A percentile compares a stretch with the other conserved stretches of the same genome.
Conservation (phyloP, 2,329 filamentous ascomycete species). For the Sporothrix humicola region DNA sequence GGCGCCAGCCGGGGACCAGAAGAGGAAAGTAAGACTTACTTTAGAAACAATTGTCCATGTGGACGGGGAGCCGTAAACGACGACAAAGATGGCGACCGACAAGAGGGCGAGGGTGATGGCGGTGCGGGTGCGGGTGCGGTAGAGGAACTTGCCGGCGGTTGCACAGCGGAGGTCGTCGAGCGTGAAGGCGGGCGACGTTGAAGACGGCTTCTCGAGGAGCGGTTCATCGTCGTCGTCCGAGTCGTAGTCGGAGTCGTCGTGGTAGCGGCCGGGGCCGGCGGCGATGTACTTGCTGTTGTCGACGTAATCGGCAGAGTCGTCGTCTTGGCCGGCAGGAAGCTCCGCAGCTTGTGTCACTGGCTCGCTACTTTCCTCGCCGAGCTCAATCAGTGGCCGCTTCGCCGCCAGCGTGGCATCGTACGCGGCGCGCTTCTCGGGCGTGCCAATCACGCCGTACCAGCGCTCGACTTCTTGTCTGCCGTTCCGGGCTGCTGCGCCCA, state of each 20-base stretch:
- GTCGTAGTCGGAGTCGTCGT: background rate
- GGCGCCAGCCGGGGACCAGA: background rate
- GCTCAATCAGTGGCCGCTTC: too few relatives aligned
- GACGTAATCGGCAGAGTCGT: too few relatives aligned
- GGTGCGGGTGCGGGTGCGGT: background rate
- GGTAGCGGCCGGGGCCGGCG: too few relatives aligned
- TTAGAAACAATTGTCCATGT: background rate
- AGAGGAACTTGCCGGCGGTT: background rate
- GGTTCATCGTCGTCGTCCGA: background rate
- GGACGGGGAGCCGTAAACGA: conserved; percentile 12
- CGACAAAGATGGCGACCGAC: conserved; percentile 1
- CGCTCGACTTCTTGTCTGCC: conserved; percentile 16
- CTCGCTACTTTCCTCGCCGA: too few relatives aligned
- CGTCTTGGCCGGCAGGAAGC: too few relatives aligned
- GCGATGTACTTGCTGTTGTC: too few relatives aligned
- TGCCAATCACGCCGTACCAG: conserved; percentile 23
- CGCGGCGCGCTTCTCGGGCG: background rate
- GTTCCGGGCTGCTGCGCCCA: background rate
- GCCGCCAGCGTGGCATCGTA: conserved; percentile 16
- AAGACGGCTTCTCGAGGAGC: background rate
- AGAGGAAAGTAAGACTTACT: background rate
- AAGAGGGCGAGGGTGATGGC: background rate
- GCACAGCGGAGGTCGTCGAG: background rate
- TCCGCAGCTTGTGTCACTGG: too few relatives aligned
- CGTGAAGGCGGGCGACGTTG: background rate